These are phyloP conservation scores for Vachellia collinsii DNA, from an alignment of 306 rosid genomes.

Conservation along the genomic window DNA sequence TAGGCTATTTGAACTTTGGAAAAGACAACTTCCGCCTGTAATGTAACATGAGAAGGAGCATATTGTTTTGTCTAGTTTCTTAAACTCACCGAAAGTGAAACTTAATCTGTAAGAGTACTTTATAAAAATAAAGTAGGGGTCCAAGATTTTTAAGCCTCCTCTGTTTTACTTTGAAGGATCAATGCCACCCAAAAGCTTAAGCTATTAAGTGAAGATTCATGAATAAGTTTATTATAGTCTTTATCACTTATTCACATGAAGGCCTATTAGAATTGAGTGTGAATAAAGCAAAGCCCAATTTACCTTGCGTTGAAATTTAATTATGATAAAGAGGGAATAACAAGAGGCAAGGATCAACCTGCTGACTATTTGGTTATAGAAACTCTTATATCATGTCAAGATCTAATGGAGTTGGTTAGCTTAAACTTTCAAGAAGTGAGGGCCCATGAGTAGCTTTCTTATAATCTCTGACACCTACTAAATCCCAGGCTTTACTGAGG, in stretches of 20 bases:
- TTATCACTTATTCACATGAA: neutral
- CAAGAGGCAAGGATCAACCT: neutral
- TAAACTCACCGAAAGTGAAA: neutral
- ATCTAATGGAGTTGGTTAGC: neutral
- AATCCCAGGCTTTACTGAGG: conserved; percentile 1
- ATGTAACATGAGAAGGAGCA: neutral
- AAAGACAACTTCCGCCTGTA: neutral
- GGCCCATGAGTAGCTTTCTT: neutral
- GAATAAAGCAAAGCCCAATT: neutral
- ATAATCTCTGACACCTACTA: neutral
- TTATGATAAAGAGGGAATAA: neutral
- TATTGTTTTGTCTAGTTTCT: neutral
- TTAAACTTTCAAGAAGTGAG: neutral
- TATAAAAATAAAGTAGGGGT: neutral
- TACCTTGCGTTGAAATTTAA: neutral
- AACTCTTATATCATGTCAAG: neutral
- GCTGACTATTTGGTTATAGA: neutral
- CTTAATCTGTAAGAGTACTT: neutral
- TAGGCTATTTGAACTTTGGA: neutral
- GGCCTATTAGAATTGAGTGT: neutral
- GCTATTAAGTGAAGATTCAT: neutral
- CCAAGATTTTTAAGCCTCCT: neutral
- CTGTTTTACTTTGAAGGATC: neutral
- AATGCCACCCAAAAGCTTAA: neutral
- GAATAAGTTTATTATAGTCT: neutral